Base-by-base conservation (phyloP, 306 rosid species). In the Cicer bijugum region DNA sequence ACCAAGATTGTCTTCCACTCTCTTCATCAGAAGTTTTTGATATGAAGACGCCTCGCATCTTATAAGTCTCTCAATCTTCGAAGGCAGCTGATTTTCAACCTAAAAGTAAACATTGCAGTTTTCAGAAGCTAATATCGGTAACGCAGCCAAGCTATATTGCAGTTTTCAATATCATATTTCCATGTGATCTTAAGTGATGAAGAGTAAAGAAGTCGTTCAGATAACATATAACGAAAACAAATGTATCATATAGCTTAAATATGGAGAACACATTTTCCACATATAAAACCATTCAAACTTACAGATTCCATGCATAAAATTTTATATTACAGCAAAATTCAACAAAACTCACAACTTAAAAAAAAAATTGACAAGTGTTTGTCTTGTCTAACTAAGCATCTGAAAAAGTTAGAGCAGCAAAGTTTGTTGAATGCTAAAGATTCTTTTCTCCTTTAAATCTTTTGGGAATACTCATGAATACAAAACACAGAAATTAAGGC, bases 11-110 rank as follows among this genome's bases (percentile, higher is more conserved):
- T 92, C 99, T 82, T 92, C 99, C 15, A 95, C 99, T 83, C 99
- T 88, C 89, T 89, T 95, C 96, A 95, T 95, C 84, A 95, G 71
- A 83, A 95, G 99, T 75, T 95, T 95, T 78, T 95, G 99, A 82
- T 95, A 95, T 46, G 97, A 97, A 79, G 99, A 95, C 77, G 99
- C 97, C 89, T 95, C 99, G 8, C 99, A 95, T 83, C 99, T 84
- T 66, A 95, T 67, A 62, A 95, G 92, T 82, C 99, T 90, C 84
- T 90, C 99, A 79, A 95, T 92, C 92, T 95, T 95, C 83, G 90
- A 97, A 35, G 99, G 99, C 37, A 95, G 86, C 82, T 94, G 4
- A 86, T 94, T 91, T 84, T 94, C 98, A 72, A 94, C 98, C 98
- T 94, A 73, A 48, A 75, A 67, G 72, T 15, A 69, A 33, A 78